Base-by-base conservation (phyloP, 192 early-diverging fungal genomes). In the Helicostylum pulchrum region DNA sequence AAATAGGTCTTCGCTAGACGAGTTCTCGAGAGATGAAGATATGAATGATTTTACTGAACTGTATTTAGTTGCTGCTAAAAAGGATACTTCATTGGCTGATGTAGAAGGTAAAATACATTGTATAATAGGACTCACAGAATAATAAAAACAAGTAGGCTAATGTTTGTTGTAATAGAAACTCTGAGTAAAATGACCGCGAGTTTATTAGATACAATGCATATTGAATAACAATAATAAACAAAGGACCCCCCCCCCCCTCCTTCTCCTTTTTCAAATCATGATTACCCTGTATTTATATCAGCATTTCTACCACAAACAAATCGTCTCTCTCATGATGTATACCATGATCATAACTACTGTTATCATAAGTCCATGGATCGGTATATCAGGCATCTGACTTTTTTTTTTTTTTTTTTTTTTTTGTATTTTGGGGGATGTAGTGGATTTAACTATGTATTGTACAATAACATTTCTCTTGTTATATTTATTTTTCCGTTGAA, bases 21-120 rank as follows among this genome's bases (percentile, higher is more conserved):
- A 66, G 45, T 66, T 10, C 50, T 31, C 48, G 8, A 6, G 10
- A 14, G n/a, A 42, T 23, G 44, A 6, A 2, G 54, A 56, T 4
- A 42, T 62, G n/a, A 61, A 70, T 7, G 79, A 84, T 30, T 72
- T 68, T 32, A 78, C 75, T 7, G 76, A 81, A 56, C 67, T 85
- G 14, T 85, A 83, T 65, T 64, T 85, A 56, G 73, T 85, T 50
- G 83, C 79, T 0, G 76, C 80, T n/a, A 79, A 82, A 53, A 83
- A 81, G 63, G 83, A 85, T 45, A 72, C 71, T 26, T 70, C 80
- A 2, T 53, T 85, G 49, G 74, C 78, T 2, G 76, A 85, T 55
- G 74, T 83, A 2, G 81, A 85, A 77, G 83, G 83, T 82, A 77
- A 64, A 23, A 43, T 9, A 3, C 9, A 0, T 6, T 45, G 7